phyloP scores from a whole-genome alignment of 73 alveolate genomes.

The Tetrahymena thermophila region DNA sequence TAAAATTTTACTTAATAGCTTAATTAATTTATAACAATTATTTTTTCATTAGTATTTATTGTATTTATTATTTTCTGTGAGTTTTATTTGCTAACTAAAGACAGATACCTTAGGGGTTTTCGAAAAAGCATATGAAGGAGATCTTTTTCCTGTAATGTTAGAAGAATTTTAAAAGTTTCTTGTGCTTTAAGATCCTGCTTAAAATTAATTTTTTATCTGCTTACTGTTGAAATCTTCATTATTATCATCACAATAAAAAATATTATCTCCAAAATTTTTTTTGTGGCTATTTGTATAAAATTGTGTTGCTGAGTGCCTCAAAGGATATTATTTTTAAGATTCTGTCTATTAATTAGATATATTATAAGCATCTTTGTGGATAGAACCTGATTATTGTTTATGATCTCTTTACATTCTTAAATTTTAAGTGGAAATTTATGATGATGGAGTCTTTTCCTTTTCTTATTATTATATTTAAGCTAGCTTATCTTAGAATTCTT shows the following conservation, averaged over 20 bases:
- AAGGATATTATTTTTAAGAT: neutral
- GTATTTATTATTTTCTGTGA: neutral
- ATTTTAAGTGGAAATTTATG: neutral
- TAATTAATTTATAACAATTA: neutral
- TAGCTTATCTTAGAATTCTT: neutral
- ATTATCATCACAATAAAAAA: neutral
- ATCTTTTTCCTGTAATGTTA: neutral
- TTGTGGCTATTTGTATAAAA: neutral
- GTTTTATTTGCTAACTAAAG: neutral
- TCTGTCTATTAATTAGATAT: neutral
- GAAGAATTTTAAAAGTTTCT: neutral
- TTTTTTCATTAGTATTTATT: neutral
- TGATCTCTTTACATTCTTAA: neutral
- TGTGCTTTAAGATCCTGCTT: neutral
- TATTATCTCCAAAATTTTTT: neutral
- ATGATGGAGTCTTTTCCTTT: neutral
- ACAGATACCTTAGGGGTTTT: neutral
- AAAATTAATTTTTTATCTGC: neutral
- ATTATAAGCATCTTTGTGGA: neutral
- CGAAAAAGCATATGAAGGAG: neutral
- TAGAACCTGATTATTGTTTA: neutral
- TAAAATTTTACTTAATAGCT: too few species aligned
- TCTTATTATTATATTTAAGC: neutral
- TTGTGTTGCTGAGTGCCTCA: neutral
- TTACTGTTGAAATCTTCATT: neutral